phyloP scores from a whole-genome alignment of 305 asterid genomes.

The Galium porrigens region DNA sequence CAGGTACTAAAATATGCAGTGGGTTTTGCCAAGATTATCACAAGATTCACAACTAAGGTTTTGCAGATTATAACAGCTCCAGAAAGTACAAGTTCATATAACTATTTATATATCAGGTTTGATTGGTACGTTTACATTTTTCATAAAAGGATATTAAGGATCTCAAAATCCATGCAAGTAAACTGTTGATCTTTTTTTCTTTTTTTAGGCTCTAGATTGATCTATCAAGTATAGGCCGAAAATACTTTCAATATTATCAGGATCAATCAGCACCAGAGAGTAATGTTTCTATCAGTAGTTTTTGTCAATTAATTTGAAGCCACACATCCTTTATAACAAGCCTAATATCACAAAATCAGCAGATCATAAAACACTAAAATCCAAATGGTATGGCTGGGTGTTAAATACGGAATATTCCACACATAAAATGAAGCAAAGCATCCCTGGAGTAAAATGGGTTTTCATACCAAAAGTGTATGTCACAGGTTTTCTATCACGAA shows the following conservation, averaged over 20 bases:
- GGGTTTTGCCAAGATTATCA: not conserved
- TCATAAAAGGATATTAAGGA: not conserved
- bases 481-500: conserved; percentile 93
- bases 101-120: not conserved
- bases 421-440: not conserved
- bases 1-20: conserved; percentile 10
- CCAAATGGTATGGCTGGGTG: not conserved
- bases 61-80: not conserved
- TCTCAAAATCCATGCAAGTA: not conserved
- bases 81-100: not conserved
- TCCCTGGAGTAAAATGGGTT: not conserved
- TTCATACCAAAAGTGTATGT: conserved; percentile 80
- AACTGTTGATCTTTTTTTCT: not conserved
- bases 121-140: not conserved
- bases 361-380: not conserved
- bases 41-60: not conserved
- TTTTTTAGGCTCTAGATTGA: not conserved
- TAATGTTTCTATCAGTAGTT: not conserved
- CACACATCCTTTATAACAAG: not conserved
- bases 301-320: not conserved
- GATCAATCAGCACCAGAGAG: not conserved
- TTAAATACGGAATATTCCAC: not conserved
- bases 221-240: not conserved
- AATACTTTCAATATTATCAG: not conserved
- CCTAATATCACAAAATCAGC: not conserved